Evolutionary conservation across 345 rosid genomes (phyloP).

Genomic region (Nephelium lappaceum): DNA sequence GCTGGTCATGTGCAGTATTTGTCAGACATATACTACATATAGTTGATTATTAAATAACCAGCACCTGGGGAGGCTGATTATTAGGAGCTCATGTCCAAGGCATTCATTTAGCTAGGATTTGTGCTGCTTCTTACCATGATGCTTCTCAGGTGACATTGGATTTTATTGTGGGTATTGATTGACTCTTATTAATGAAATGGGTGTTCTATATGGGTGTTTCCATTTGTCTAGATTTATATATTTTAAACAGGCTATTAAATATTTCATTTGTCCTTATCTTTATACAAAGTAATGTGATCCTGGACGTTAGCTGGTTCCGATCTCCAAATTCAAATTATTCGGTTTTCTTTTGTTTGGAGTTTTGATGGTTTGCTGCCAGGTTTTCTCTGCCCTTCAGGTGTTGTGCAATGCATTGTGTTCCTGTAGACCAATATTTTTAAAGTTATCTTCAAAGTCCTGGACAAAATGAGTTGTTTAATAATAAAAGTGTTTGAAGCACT

Average conservation of each 20-base stretch:
- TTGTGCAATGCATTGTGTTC: not conserved
- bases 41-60: slow-evolving; percentile 29
- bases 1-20: slow-evolving; percentile 17
- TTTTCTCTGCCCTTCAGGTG: not conserved
- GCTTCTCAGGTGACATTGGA: slow-evolving; percentile 45
- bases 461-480: too few relatives aligned
- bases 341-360: not conserved
- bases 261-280: too few relatives aligned
- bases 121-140: slow-evolving; percentile 46
- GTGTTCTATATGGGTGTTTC: slow-evolving; percentile 5
- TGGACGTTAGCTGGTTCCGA: too few relatives aligned
- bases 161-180: slow-evolving; percentile 12
- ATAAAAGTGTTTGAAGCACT: too few relatives aligned
- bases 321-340: too few relatives aligned
- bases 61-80: slow-evolving; percentile 51
- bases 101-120: slow-evolving; percentile 6
- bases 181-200: slow-evolving; percentile 24
- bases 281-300: too few relatives aligned
- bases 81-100: slow-evolving; percentile 27
- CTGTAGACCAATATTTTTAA: too few relatives aligned
- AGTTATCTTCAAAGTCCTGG: too few relatives aligned
- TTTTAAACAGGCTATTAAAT: not conserved
- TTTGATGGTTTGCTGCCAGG: not conserved
- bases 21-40: slow-evolving; percentile 14
- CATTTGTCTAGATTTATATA: not conserved